A percentile compares a stretch with the other conserved stretches of the same genome.
Evolutionary conservation across 78 protist species (phyloP).

Genomic region (Neovahlkampfia damariscottae): DNA sequence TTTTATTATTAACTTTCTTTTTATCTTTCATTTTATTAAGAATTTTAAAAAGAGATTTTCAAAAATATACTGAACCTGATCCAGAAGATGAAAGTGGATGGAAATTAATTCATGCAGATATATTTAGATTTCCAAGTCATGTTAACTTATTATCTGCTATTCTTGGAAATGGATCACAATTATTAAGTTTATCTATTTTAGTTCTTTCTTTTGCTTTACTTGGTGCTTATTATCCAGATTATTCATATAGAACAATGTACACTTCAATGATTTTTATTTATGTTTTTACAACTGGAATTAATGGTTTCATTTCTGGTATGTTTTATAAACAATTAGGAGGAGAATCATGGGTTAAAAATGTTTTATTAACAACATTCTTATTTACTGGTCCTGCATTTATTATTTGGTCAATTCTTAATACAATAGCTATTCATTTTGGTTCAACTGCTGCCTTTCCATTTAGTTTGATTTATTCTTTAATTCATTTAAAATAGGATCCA

Average conservation of each 20-base stretch:
- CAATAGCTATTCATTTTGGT: constrained; percentile 60
- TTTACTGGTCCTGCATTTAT: constrained; percentile 60
- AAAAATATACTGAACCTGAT: constrained; percentile 43
- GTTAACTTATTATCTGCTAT: constrained; percentile 62
- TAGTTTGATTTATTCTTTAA: too few relatives aligned
- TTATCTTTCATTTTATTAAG: constrained; percentile 77
- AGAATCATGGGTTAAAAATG: constrained; percentile 79
- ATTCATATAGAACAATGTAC: constrained; percentile 71
- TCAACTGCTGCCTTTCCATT: constrained; percentile 83
- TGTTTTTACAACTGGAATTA: constrained; percentile 64
- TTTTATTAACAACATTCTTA: constrained; percentile 61
- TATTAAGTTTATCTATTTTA: constrained; percentile 40
- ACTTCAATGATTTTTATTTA: constrained; percentile 77
- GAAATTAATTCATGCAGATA: constrained; percentile 94
- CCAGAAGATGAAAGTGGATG: constrained; percentile 92
- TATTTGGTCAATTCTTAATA: constrained; percentile 65
- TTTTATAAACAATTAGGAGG: constrained; percentile 65
- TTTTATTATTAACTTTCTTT: constrained; percentile 82
- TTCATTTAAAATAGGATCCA: too few relatives aligned
- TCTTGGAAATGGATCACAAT: constrained; percentile 80
- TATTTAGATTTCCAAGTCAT: constrained; percentile 86
- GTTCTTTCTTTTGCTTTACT: constrained; percentile 60
- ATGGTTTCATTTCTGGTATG: constrained; percentile 15
- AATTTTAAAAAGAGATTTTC: constrained; percentile 75
- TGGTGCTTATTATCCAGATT: constrained; percentile 75